A percentile compares a stretch with the other conserved stretches of the same genome.
phyloP scores from a whole-genome alignment of 129 eudicot genomes.

The Chrysanthemum seticuspe region DNA sequence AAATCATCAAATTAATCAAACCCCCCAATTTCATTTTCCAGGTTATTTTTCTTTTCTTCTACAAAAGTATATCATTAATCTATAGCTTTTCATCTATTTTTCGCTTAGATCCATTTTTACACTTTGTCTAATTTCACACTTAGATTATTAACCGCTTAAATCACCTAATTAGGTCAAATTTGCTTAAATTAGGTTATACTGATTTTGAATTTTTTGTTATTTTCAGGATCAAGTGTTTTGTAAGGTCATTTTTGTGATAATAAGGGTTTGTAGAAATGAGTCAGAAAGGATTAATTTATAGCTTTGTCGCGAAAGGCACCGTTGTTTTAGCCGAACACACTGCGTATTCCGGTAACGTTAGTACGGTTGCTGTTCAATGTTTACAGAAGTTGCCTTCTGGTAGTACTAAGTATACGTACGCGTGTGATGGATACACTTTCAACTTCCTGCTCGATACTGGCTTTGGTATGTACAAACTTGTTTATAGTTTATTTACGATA shows the following conservation, averaged over 20 bases:
- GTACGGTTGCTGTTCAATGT: constrained; percentile 99
- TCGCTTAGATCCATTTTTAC: no score
- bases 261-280: constrained; percentile 40
- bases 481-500: neutral
- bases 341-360: constrained; percentile 88
- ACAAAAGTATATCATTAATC: neutral
- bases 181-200: no score
- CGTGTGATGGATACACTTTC: constrained; percentile 97
- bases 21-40: constrained; percentile 29
- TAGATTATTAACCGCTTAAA: no score
- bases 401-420: constrained; percentile 90
- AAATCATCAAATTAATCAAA: constrained; percentile 18
- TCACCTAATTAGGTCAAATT: no score
- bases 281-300: constrained; percentile 90
- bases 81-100: neutral
- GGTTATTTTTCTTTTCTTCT: constrained; percentile 10
- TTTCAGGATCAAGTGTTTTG: constrained; percentile 5
- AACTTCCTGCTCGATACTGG: constrained; percentile 85
- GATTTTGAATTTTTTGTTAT: no score
- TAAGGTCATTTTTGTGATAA: neutral
- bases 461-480: constrained; percentile 56
- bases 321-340: constrained; percentile 98
- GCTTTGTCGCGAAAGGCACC: constrained; percentile 95
- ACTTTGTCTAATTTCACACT: no score
- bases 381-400: constrained; percentile 86